Base-by-base conservation (phyloP, 1,139 yeast genomes). In the Lodderomyces elongisporus region DNA sequence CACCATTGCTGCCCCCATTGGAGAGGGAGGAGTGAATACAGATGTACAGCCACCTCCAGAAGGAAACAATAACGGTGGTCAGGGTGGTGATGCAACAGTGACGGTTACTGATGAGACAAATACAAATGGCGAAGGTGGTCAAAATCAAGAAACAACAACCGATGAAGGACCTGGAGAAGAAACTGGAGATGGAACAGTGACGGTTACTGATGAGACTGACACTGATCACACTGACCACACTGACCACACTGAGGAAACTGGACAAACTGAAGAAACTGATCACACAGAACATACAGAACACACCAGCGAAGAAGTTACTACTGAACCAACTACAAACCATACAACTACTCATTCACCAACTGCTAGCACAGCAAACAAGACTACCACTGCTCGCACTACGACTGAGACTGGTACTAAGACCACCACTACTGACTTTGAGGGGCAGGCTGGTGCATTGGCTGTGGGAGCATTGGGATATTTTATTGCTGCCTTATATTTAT, bases 381-480 rank as follows among this genome's bases (percentile, higher is more conserved):
- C 26, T 13, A 14, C 28, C 28, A 26, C 28, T 13, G 15, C 30
- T 13, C 30, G 31, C 4, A 16, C 30, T 16, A 28, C 14, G 6
- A 29, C 32, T 25, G 30, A 20, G 8, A 15, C 15, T 29, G 33
- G 35, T 14, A 28, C 26, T 8, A 30, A 23, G 14, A 30, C 35
- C 13, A 12, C 24, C 21, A 38, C 38, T 3, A 31, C 34, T 3
- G 29, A 41, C 15, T 33, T 34, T 9, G 35, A 30, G 14, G 39
- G 31, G 15, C 31, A 32, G 12, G 43, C 39, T 17, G 35, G 25
- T 8, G 31, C 36, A 4, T 28, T 35, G 24, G 33, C 29, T 27
- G 36, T 36, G 26, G 39, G 37, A 24, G 43, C 39, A 6, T 31
- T 40, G 20, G 40, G 36, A 26, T 40, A 38, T 17, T 17, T 37